Percentiles rank a stretch among this genome's conserved stretches.
phyloP scores from a whole-genome alignment of 23 red algal species.

The Gracilaria gracilis region DNA sequence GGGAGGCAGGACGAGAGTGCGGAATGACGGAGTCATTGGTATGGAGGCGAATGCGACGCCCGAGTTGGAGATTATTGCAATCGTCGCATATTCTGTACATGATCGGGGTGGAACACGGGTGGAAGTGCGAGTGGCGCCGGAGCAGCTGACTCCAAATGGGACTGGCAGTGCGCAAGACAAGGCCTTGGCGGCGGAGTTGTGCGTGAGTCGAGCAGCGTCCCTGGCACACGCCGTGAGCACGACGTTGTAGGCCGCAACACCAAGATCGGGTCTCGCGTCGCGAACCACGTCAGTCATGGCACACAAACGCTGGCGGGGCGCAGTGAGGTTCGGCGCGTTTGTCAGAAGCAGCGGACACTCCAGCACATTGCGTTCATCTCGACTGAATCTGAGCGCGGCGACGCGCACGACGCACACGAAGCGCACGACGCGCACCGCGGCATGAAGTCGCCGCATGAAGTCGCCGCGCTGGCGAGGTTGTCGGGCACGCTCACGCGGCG shows the following conservation, averaged over 20 bases:
- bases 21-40: conserved; percentile 23
- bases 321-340: conserved; percentile 8
- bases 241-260: conserved; percentile 35
- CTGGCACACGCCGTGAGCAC: conserved; percentile 35
- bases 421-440: no score
- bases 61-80: conserved; percentile 29
- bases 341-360: conserved; percentile 36
- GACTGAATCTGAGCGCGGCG: no score
- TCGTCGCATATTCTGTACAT: conserved; percentile 61
- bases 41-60: conserved; percentile 13
- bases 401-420: no score
- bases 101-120: conserved; percentile 11
- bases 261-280: not conserved
- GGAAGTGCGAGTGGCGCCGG: not conserved
- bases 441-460: no score
- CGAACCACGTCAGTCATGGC: conserved; percentile 26
- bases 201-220: conserved; percentile 32
- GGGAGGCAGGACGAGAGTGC: not conserved
- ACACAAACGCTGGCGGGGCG: conserved; percentile 24
- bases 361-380: no score
- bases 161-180: conserved; percentile 18
- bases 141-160: conserved; percentile 34
- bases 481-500: no score
- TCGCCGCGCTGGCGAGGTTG: no score
- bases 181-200: conserved; percentile 25